Base-by-base conservation (phyloP, 148 eudicot species). In the Polygonum aviculare region DNA sequence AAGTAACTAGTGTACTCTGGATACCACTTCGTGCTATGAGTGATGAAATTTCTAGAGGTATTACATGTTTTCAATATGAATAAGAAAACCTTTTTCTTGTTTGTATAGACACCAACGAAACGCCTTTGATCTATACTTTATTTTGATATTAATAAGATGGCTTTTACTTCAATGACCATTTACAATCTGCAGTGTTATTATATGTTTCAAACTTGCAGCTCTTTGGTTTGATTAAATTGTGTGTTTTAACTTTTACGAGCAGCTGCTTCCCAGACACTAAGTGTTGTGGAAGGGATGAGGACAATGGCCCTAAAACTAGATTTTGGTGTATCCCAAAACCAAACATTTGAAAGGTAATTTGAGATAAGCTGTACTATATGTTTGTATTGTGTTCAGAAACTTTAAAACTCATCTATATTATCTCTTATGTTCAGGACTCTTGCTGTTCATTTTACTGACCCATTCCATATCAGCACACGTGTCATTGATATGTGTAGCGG, bases 371-470 rank as follows among this genome's bases (percentile, higher is more conserved):
- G 51, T 75, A 69, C 75, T 75, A 69, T 77, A 44, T 49, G 69
- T 33, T 63, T 62, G 22, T 19, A 15, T 70, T 71, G 31, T n/a
- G 10, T 67, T 67, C 35, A 67, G 15, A 26, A 36, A 33, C 26
- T 38, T 31, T 31, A 35, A 36, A 36, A 67, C 72, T 67, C 72
- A 67, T 38, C 44, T 10, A 5, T 38, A 10, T 10, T 67, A 4
- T 67, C 45, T 67, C 38, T 36, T 67, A 7, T 35, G 19, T 15
- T 67, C 90, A 94, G 97, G 88, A 95, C 98, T 35, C 57, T 92
- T 77, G 97, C 98, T 75, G 93, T 92, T 78, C 98, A 95, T 89
- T 95, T 92, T 79, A 92, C 98, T 8, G 96, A 95, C 75, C 98
- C 97, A 41, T 89, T 95, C 85, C 85, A 89, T 41, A 85, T 95